Conservation (phyloP, 768 basidiomycete species). For the Macrolepiota albuminosa region DNA sequence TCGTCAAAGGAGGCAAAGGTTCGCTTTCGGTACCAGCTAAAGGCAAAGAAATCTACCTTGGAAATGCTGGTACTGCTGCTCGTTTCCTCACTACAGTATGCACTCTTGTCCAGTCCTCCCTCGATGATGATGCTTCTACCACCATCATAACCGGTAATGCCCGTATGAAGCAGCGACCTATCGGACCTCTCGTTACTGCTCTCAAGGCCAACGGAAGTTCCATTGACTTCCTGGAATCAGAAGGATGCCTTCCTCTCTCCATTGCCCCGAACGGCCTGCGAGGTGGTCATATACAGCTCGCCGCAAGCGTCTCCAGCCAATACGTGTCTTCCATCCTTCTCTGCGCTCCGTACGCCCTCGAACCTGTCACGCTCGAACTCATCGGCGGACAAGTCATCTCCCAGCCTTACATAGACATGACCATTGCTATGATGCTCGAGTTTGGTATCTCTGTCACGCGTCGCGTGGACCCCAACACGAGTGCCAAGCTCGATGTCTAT, state of each 20-base stretch:
- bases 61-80: constrained; percentile 96
- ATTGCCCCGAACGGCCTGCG: constrained; percentile 80
- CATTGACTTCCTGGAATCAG: constrained; percentile 72
- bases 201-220: constrained; percentile 74
- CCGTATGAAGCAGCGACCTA: constrained; percentile 98
- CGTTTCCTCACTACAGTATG: constrained; percentile 97
- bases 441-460: constrained; percentile 82
- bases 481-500: constrained; percentile 73
- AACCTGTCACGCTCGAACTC: constrained; percentile 84
- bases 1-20: constrained; percentile 86
- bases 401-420: constrained; percentile 99
- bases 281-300: constrained; percentile 79
- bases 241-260: constrained; percentile 84
- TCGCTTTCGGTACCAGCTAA: constrained; percentile 69
- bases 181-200: constrained; percentile 91
- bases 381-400: constrained; percentile 95
- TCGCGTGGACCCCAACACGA: constrained; percentile 51
- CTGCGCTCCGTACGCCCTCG: constrained; percentile 87
- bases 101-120: constrained; percentile 63
- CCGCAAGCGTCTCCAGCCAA: constrained; percentile 95
- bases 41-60: constrained; percentile 89
- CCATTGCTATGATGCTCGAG: constrained; percentile 93
- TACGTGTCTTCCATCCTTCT: constrained; percentile 97
- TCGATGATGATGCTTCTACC: constrained; percentile 32
- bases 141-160: constrained; percentile 96